phyloP scores from a whole-genome alignment of 129 eudicot species.

The Cynara cardunculus region DNA sequence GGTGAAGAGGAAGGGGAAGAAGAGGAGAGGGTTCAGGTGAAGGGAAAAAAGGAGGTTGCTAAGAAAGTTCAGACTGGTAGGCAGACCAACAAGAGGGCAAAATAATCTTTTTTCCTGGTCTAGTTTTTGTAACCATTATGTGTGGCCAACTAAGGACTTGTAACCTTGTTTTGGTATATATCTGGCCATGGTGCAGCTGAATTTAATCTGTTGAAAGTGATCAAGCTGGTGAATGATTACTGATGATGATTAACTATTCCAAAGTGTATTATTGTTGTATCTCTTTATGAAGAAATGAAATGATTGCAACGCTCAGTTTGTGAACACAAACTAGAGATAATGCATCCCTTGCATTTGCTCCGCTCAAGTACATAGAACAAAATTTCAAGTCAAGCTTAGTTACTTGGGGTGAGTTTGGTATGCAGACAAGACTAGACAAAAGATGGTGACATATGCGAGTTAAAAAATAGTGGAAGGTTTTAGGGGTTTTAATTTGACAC shows the following conservation, averaged over 20 bases:
- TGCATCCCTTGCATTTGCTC: no score
- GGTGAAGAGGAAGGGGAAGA: conserved; percentile 25
- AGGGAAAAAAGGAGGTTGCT: conserved; percentile 29
- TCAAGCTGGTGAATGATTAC: background rate
- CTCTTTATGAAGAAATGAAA: no score
- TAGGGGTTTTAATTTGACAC: background rate
- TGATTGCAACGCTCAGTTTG: no score
- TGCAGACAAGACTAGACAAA: no score
- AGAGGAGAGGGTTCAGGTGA: conserved; percentile 30
- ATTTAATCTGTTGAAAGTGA: background rate
- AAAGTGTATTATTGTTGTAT: no score
- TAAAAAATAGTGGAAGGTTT: no score
- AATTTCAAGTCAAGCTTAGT: no score
- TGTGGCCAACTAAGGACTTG: background rate
- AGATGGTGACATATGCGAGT: no score
- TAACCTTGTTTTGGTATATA: conserved; percentile 23
- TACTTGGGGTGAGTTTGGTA: no score
- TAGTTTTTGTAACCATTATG: conserved; percentile 9
- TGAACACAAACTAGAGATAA: no score
- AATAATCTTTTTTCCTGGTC: conserved; percentile 21
- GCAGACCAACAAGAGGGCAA: conserved; percentile 43
- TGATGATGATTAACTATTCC: background rate
- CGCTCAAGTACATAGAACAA: no score
- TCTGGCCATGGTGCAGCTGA: background rate
- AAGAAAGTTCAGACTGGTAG: conserved; percentile 35